Evolutionary conservation across 2,329 filamentous ascomycete species (phyloP).

Genomic region (Fusarium sp.): DNA sequence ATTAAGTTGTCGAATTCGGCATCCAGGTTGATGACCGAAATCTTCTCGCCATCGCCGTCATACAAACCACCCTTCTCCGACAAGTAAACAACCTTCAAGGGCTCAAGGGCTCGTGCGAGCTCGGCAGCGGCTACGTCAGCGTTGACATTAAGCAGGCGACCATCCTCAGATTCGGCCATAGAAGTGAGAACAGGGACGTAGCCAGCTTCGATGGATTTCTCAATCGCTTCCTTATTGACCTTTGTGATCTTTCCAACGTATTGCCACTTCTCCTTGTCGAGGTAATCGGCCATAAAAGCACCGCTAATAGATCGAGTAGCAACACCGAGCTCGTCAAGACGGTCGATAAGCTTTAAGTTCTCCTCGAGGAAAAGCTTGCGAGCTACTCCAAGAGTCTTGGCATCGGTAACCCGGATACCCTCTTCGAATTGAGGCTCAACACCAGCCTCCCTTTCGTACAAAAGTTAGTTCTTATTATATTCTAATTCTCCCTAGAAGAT

Average conservation of each 20-base stretch:
- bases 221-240: slow-evolving; percentile 90
- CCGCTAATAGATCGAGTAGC: slow-evolving; percentile 90
- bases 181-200: slow-evolving; percentile 95
- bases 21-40: slow-evolving; percentile 96
- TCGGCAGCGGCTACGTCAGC: slow-evolving; percentile 96
- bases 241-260: slow-evolving; percentile 95
- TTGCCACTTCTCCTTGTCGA: slow-evolving; percentile 96
- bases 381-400: slow-evolving; percentile 91
- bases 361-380: slow-evolving; percentile 94
- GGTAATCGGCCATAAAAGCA: slow-evolving; percentile 92
- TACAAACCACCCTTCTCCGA: slow-evolving; percentile 97
- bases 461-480: no score
- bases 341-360: slow-evolving; percentile 82
- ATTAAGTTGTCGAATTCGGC: slow-evolving; percentile 95
- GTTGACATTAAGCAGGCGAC: slow-evolving; percentile 96
- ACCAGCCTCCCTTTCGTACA: slow-evolving; percentile 87
- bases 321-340: slow-evolving; percentile 89
- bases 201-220: slow-evolving; percentile 89
- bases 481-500: no score
- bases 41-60: slow-evolving; percentile 93
- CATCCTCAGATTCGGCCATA: slow-evolving; percentile 93
- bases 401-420: slow-evolving; percentile 94
- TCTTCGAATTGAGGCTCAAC: slow-evolving; percentile 97
- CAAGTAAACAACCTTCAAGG: slow-evolving; percentile 97
- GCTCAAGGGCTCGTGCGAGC: slow-evolving; percentile 87